Evolutionary conservation across 2,329 filamentous ascomycete genomes (phyloP).

Genomic region (Alternaria longipes): DNA sequence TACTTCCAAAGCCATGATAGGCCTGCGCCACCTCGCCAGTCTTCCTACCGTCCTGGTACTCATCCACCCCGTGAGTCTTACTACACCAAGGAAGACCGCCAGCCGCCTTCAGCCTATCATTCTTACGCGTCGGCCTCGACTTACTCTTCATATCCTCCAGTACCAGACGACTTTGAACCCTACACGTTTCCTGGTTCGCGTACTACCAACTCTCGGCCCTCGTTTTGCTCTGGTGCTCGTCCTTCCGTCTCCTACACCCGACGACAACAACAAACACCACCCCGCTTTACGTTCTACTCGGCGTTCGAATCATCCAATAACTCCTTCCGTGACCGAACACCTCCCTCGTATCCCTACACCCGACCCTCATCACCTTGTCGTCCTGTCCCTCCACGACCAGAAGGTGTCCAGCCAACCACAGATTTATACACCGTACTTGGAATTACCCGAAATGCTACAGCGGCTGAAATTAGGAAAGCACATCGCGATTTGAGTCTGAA

Average conservation of each 20-base stretch:
- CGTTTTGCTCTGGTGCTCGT: background rate
- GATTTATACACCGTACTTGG: slow-evolving; percentile 87
- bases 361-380: background rate
- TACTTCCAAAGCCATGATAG: background rate
- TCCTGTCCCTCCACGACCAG: background rate
- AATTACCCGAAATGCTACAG: slow-evolving; percentile 75
- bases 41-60: background rate
- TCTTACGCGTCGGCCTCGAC: background rate
- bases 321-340: background rate
- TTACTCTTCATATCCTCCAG: background rate
- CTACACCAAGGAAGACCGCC: background rate
- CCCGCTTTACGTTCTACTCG: background rate
- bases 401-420: slow-evolving; percentile 1
- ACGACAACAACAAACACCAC: background rate
- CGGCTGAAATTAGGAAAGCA: slow-evolving; percentile 90
- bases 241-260: background rate
- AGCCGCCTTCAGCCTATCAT: background rate
- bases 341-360: background rate
- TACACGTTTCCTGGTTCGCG: background rate
- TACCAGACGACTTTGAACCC: background rate
- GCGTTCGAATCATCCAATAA: background rate
- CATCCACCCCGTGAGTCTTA: background rate
- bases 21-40: too few relatives aligned
- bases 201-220: background rate
- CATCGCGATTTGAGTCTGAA: slow-evolving; percentile 96